Evolutionary conservation across 352 stramenopile genomes (phyloP), one percentile per base, ranked within the genome.

Genomic region (Lagenidium giganteum): DNA sequence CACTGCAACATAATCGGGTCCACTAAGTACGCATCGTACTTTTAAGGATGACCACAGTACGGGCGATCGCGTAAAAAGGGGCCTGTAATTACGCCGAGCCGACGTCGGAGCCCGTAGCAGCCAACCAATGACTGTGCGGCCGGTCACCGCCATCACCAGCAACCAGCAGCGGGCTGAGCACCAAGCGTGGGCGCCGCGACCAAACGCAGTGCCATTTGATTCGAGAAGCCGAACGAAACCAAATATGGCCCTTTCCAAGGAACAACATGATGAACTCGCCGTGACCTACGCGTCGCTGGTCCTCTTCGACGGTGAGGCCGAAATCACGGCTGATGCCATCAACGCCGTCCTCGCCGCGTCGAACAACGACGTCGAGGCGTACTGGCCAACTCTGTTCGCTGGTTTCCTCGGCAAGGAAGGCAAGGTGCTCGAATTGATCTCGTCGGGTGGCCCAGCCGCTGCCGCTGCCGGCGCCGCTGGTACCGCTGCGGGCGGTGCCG

Each of bases 181-280:
- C n/a, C n/a, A n/a, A n/a, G n/a, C n/a, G n/a, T n/a, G n/a, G n/a
- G 42, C 20, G 24, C 24, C 26, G 47, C 43, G 33, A 51, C 44
- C 45, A 50, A 48, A 16, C 34, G 17, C 14, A 36, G 34, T 32
- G 42, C 25, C 56, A 40, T 53, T 53, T 38, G 45, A 45, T 35
- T 34, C 34, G 47, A 54, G 17, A 45, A 32, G 36, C 37, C 40
- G 37, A 47, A 28, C 25, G 60, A 67, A 70, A 52, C 54, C 53
- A 70, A 78, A 50, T 62, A 90, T 86, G 77, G 75, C 68, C 61
- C 70, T 92, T 58, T 75, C 53, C 61, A 89, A 89, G 72, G 80
- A 92, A 68, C 72, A 88, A 57, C 77, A 92, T 64, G 80, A 92
- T 51, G 80, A 92, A 74, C 66, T 92, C 33, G 80, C 66, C 71